Base-by-base conservation (phyloP, 129 eudicot genomes). In the Cynara cardunculus region DNA sequence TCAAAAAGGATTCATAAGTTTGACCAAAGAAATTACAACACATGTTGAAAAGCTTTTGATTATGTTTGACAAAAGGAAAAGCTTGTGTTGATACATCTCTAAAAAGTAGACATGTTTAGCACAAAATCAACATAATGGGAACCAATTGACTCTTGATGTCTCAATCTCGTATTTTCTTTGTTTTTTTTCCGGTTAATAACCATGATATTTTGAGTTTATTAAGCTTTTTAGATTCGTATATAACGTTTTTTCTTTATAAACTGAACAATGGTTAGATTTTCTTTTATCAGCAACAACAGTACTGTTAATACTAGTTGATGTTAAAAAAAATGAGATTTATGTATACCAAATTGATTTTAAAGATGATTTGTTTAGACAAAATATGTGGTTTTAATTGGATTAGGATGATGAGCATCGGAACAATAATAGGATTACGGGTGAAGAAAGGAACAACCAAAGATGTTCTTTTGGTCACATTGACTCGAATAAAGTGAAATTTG, bases 41-140 rank as follows among this genome's bases (percentile, higher is more conserved):
- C 80, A 68, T 46, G 59, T 27, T 34, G 26, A 61, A 39, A 67
- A 39, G 41, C 61, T 34, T 77, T 61, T 83, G 74, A 37, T 83
- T 61, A 41, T 77, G 86, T 68, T 77, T 77, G 77, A 71, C 74
- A 73, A 77, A 56, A 70, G 26, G 72, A 76, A 76, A 31, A 76
- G 81, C 64, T 32, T 76, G 53, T 56, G 32, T 76, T 41, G 72
- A 77, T 67, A 73, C 78, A 68, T 75, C 56, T 32, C 35, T 32
- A 46, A 75, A 75, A 75, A 64, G 76, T 72, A 46, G 80, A 82
- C 81, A 81, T 65, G 69, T 64, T 64, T 11, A 74, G 22, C 35
- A 75, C 77, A 69, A 68, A 82, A 82, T 75, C 32, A 53, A 56
- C 77, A 53, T 67, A 68, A 62, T 27, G 31, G 44, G 76, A 69